Conservation (phyloP, 179 eudicot species). For the Corrigiola litoralis region DNA sequence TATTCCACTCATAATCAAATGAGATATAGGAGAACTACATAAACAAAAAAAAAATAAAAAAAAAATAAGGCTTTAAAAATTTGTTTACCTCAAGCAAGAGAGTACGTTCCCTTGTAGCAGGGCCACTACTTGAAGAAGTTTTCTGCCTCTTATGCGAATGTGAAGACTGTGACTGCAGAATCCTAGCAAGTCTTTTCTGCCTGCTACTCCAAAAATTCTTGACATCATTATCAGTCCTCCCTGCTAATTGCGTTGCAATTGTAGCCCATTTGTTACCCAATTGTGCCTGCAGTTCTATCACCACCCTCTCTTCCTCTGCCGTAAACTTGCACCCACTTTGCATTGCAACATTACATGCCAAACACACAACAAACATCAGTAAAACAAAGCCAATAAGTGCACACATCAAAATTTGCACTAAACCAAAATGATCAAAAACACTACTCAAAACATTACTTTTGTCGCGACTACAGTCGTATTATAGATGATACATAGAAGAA, state of each 20-base stretch:
- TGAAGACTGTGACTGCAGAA: slow-evolving; percentile 32
- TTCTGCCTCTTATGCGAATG: slow-evolving; percentile 3
- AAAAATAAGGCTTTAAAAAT: not conserved
- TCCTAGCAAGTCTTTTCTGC: slow-evolving; percentile 72
- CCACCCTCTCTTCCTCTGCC: slow-evolving; percentile 70
- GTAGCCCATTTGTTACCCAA: slow-evolving; percentile 92
- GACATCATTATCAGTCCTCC: slow-evolving; percentile 89
- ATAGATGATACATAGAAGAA: no score
- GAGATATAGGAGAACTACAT: no score
- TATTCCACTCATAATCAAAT: no score
- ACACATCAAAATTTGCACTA: no score
- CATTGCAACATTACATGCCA: not conserved
- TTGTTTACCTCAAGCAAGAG: slow-evolving; percentile 4
- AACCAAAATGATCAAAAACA: no score
- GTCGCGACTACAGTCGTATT: no score
- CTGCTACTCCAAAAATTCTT: slow-evolving; percentile 97
- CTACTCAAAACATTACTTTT: no score
- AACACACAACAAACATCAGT: not conserved
- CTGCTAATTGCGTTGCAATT: slow-evolving; percentile 68
- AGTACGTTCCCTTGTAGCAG: not conserved
- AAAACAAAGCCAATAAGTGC: not conserved
- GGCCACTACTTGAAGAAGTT: slow-evolving; percentile 13
- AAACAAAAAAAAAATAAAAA: not conserved
- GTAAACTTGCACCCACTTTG: slow-evolving; percentile 79
- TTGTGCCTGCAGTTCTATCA: slow-evolving; percentile 71